A percentile compares a stretch with the other conserved stretches of the same genome.
These are phyloP conservation scores for Aureobasidium sp. DNA, from an alignment of 2,329 filamentous ascomycete species.

Conservation along the genomic window DNA sequence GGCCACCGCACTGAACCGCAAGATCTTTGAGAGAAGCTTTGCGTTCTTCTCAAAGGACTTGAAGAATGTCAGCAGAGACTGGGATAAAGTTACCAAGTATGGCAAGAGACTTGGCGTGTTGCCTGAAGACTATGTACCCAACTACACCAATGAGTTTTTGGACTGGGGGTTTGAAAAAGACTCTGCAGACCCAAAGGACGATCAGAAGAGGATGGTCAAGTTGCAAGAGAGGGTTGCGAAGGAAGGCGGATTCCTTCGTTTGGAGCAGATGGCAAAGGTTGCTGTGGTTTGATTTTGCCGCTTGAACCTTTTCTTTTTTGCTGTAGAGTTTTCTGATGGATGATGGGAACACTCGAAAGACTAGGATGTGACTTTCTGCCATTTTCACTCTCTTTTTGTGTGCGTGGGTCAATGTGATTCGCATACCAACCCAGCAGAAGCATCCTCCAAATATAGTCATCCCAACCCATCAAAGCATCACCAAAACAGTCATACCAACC, in stretches of 20 bases:
- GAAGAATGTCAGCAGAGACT: conserved; percentile 69
- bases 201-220: conserved; percentile 67
- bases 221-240: conserved; percentile 61
- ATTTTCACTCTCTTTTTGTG: too few species aligned
- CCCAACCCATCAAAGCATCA: too few species aligned
- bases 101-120: conserved; percentile 67
- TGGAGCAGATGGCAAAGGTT: neutral
- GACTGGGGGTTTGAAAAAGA: conserved; percentile 59
- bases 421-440: too few species aligned
- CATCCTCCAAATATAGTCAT: too few species aligned
- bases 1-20: conserved; percentile 61
- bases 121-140: conserved; percentile 56
- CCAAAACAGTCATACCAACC: too few species aligned
- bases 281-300: neutral
- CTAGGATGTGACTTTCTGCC: too few species aligned
- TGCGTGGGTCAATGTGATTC: too few species aligned
- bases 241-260: conserved; percentile 53
- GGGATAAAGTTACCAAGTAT: conserved; percentile 70
- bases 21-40: conserved; percentile 73
- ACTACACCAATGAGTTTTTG: conserved; percentile 69
- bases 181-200: conserved; percentile 59
- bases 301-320: neutral
- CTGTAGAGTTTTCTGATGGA: neutral
- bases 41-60: conserved; percentile 69
- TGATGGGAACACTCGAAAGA: too few species aligned